Evolutionary conservation across 2,329 filamentous ascomycete species (phyloP).

Genomic region (Diaporthe batatas): DNA sequence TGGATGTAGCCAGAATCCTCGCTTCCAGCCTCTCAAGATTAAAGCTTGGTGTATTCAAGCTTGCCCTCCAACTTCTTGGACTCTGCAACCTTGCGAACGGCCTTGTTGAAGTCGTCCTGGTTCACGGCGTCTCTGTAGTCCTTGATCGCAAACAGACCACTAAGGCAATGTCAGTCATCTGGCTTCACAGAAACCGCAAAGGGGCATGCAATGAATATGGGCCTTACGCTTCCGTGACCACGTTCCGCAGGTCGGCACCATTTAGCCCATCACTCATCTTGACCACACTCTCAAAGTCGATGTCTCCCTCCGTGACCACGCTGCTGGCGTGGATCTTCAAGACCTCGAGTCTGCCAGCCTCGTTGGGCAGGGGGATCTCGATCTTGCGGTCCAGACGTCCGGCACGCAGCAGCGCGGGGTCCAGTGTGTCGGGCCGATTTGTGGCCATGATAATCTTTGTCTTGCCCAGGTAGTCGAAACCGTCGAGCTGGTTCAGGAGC

Average conservation of each 20-base stretch:
- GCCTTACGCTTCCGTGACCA: constrained; percentile 97
- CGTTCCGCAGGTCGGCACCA: constrained; percentile 95
- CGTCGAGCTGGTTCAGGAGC: constrained; percentile 96
- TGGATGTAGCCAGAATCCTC: background rate
- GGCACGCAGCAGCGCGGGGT: constrained; percentile 91
- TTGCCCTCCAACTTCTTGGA: constrained; percentile 85
- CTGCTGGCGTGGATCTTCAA: constrained; percentile 95
- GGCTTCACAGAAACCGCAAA: constrained; percentile 41
- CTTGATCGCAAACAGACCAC: constrained; percentile 97
- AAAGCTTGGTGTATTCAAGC: background rate
- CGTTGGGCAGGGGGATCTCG: constrained; percentile 96
- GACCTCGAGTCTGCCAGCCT: constrained; percentile 95
- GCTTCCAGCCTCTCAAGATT: background rate
- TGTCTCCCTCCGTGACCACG: constrained; percentile 91
- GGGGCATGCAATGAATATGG: background rate
- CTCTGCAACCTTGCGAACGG: constrained; percentile 96
- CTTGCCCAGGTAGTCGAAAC: constrained; percentile 99
- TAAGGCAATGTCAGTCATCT: constrained; percentile 53
- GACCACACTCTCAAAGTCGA: constrained; percentile 98
- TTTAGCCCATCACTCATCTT: constrained; percentile 99
- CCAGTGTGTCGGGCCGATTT: constrained; percentile 95
- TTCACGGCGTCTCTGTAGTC: constrained; percentile 96
- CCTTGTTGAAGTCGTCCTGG: constrained; percentile 99
- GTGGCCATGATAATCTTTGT: constrained; percentile 99
- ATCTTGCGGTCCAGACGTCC: constrained; percentile 97